Evolutionary conservation across 163 green algal species (phyloP), one percentile per base, ranked within the genome.

Genomic region (Chloroidium sp.): DNA sequence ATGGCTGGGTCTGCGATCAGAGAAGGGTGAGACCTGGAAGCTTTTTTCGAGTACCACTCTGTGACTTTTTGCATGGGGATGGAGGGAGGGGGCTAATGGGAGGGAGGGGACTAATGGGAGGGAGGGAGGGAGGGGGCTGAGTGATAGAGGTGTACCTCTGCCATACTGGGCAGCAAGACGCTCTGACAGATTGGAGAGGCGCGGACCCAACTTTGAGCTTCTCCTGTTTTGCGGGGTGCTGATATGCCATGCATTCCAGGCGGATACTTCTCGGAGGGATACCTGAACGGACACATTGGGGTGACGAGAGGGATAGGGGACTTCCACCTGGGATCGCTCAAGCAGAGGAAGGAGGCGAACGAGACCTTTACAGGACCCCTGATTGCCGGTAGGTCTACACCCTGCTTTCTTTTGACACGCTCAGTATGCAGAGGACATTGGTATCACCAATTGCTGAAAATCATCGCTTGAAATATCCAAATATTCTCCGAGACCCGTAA

Each of bases 281-380:
- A 89, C 76, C 76, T 94, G 62, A 94, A 94, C 79, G 89, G 87
- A 0, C 67, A 90, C 62, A 82, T 95, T 4, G 84, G 76, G 59
- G 89, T 93, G 0, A 78, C 87, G 36, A 69, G 91, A 3, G 88
- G 85, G 3, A 82, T 95, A 14, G 91, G 91, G 4, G 81, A 93
- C 77, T 86, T 81, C 76, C 74, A 80, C 75, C 36, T 85, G 76
- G 57, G 68, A 58, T n/a, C 4, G 76, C 62, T 82, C 57, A 81
- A 81, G 76, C n/a, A 36, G 36, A 36, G 36, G 36, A 36, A 36
- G 36, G 36, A 36, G 36, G 36, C 36, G 36, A 36, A 36, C 36
- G 36, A 36, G 36, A 36, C 36, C 36, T 36, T 36, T 36, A 36
- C 36, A 36, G 36, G 36, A 36, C 36, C 36, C 36, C 36, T 36